Evolutionary conservation across 2,329 filamentous ascomycete genomes (phyloP).

Genomic region (Coniella lustricola): DNA sequence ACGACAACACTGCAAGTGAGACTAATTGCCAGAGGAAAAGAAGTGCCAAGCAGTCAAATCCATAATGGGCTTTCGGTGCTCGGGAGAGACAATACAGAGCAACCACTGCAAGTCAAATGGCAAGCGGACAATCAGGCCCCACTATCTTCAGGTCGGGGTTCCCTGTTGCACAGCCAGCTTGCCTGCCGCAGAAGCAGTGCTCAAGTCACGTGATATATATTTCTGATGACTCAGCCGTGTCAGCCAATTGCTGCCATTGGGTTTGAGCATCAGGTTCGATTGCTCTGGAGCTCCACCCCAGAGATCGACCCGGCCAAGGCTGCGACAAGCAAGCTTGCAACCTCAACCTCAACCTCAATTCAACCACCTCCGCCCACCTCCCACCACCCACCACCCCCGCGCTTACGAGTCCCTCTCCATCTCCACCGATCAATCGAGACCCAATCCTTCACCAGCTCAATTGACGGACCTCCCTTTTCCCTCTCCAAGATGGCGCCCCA

Average conservation of each 20-base stretch:
- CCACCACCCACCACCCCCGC: slow-evolving; percentile 4
- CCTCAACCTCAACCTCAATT: slow-evolving; percentile 5
- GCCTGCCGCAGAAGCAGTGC: too few relatives aligned
- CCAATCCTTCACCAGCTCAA: neutral
- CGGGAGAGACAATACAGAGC: too few relatives aligned
- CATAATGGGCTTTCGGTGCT: too few relatives aligned
- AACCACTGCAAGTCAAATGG: too few relatives aligned
- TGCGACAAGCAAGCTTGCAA: slow-evolving; percentile 4
- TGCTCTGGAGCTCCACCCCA: slow-evolving; percentile 9
- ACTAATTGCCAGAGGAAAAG: too few relatives aligned
- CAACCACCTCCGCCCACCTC: slow-evolving; percentile 4
- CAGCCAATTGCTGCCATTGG: slow-evolving; percentile 4
- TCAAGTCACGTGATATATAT: slow-evolving; percentile 1
- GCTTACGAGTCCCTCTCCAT: neutral
- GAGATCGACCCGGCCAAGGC: neutral
- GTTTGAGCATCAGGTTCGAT: neutral
- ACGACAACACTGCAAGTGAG: too few relatives aligned
- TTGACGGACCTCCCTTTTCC: neutral
- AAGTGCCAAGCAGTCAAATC: too few relatives aligned
- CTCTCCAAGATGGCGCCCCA: slow-evolving; percentile 24
- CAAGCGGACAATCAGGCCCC: too few relatives aligned
- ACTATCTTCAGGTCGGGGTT: too few relatives aligned
- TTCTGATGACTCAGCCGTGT: neutral
- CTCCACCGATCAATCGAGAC: neutral
- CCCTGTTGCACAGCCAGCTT: too few relatives aligned